These are phyloP conservation scores for Suillus subaureus DNA, from an alignment of 768 basidiomycete species.

Conservation along the genomic window DNA sequence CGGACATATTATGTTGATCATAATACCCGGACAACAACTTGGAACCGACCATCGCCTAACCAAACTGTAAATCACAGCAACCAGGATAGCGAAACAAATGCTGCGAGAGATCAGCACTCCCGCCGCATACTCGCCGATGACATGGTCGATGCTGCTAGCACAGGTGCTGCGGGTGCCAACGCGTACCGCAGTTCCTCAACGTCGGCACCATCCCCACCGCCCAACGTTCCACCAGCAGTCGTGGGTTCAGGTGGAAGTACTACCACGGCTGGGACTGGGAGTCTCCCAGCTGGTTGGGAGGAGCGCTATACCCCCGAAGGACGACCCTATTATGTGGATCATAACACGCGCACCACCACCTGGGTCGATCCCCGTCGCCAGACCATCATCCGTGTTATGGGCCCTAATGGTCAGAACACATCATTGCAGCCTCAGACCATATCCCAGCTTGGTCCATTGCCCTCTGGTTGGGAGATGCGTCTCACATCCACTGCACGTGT, in stretches of 20 bases:
- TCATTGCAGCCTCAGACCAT: slow-evolving; percentile 93
- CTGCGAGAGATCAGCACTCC: slow-evolving; percentile 84
- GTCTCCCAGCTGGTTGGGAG: slow-evolving; percentile 97
- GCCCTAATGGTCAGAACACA: slow-evolving; percentile 86
- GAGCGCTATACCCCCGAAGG: slow-evolving; percentile 99
- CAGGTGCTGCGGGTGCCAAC: slow-evolving; percentile 40
- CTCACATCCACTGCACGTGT: slow-evolving; percentile 97
- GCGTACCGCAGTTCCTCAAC: slow-evolving; percentile 44
- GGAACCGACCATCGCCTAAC: slow-evolving; percentile 88
- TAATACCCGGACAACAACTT: slow-evolving; percentile 95
- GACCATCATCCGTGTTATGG: slow-evolving; percentile 96
- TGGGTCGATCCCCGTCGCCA: slow-evolving; percentile 99
- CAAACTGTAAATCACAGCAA: slow-evolving; percentile 70
- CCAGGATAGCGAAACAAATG: slow-evolving; percentile 80
- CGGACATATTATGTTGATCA: slow-evolving; percentile 99
- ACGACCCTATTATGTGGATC: slow-evolving; percentile 98
- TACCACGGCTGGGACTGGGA: slow-evolving; percentile 80
- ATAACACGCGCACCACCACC: slow-evolving; percentile 99
- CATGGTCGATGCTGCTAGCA: slow-evolving; percentile 72
- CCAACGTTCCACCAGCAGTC: slow-evolving; percentile 43
- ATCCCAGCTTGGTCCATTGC: slow-evolving; percentile 93
- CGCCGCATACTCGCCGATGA: slow-evolving; percentile 85
- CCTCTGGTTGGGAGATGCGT: slow-evolving; percentile 99
- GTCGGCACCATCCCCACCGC: slow-evolving; percentile 28
- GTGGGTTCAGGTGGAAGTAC: slow-evolving; percentile 51